Percentiles rank a stretch among this genome's conserved stretches.
Conservation (phyloP, 23 red algal genomes). For the Gracilaria domingensis region DNA sequence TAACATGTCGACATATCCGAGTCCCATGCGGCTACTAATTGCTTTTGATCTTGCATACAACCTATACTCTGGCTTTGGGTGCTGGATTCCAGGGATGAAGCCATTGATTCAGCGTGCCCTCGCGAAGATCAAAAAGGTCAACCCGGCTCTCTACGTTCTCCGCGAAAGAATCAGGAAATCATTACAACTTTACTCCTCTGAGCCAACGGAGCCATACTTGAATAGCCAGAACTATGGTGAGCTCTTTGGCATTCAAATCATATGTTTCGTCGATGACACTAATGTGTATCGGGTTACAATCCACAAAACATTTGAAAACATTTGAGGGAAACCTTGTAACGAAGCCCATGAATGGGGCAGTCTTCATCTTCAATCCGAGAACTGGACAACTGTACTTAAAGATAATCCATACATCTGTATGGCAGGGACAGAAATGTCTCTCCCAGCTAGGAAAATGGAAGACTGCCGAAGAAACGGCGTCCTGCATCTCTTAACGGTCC, state of each 20-base stretch:
- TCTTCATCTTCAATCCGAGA: constrained; percentile 90
- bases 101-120: constrained; percentile 88
- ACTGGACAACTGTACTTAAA: constrained; percentile 99
- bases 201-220: constrained; percentile 93
- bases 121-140: constrained; percentile 95
- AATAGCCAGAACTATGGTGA: constrained; percentile 97
- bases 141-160: constrained; percentile 91
- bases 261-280: constrained; percentile 92
- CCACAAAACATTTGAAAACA: constrained; percentile 86
- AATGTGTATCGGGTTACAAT: constrained; percentile 92
- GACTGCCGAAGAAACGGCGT: constrained; percentile 94
- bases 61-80: constrained; percentile 87
- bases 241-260: constrained; percentile 85
- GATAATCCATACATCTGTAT: constrained; percentile 91
- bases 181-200: constrained; percentile 92
- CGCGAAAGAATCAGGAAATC: constrained; percentile 93
- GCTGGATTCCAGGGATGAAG: constrained; percentile 96
- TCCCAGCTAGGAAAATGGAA: constrained; percentile 99
- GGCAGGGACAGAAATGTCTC: constrained; percentile 96
- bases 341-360: constrained; percentile 96
- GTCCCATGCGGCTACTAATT: constrained; percentile 82
- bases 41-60: constrained; percentile 97
- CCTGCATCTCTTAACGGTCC: too few species aligned
- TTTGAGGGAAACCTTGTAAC: constrained; percentile 96
- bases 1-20: constrained; percentile 91